Conservation (phyloP, 2,329 filamentous ascomycete species). For the Hirsutella thompsonii region DNA sequence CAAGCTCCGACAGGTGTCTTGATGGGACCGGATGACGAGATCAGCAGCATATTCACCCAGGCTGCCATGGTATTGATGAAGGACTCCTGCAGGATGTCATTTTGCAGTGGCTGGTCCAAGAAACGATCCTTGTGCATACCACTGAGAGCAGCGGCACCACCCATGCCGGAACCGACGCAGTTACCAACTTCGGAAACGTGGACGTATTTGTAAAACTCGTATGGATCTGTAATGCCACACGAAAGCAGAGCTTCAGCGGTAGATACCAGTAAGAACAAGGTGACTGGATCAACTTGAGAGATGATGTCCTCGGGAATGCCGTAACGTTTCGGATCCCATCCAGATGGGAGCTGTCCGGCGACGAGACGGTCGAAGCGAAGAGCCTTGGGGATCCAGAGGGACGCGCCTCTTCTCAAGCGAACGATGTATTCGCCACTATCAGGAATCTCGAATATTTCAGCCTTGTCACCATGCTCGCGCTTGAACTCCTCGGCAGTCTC, state of each 20-base stretch:
- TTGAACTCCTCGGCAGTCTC: constrained; percentile 97
- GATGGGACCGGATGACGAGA: constrained; percentile 95
- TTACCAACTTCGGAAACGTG: constrained; percentile 97
- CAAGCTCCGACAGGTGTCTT: constrained; percentile 98
- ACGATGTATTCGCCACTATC: constrained; percentile 92
- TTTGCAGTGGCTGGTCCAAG: constrained; percentile 94
- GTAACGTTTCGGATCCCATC: constrained; percentile 94
- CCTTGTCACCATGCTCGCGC: constrained; percentile 93
- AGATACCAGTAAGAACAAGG: constrained; percentile 86
- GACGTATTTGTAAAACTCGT: constrained; percentile 99
- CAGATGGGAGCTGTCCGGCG: constrained; percentile 90
- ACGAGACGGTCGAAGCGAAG: constrained; percentile 95
- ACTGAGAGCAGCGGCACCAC: constrained; percentile 80
- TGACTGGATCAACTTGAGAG: constrained; percentile 91
- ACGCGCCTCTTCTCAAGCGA: constrained; percentile 88
- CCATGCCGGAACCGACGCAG: constrained; percentile 96
- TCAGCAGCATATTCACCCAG: constrained; percentile 97
- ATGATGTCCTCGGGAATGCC: constrained; percentile 97
- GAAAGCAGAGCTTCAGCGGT: constrained; percentile 85
- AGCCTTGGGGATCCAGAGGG: constrained; percentile 91
- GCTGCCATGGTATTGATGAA: constrained; percentile 99
- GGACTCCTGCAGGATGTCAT: constrained; percentile 97
- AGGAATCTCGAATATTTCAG: constrained; percentile 89
- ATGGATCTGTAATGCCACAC: constrained; percentile 93
- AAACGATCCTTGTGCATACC: constrained; percentile 98